Conservation (phyloP, 2,329 filamentous ascomycete genomes). For the Scortechinia acanthostroma region DNA sequence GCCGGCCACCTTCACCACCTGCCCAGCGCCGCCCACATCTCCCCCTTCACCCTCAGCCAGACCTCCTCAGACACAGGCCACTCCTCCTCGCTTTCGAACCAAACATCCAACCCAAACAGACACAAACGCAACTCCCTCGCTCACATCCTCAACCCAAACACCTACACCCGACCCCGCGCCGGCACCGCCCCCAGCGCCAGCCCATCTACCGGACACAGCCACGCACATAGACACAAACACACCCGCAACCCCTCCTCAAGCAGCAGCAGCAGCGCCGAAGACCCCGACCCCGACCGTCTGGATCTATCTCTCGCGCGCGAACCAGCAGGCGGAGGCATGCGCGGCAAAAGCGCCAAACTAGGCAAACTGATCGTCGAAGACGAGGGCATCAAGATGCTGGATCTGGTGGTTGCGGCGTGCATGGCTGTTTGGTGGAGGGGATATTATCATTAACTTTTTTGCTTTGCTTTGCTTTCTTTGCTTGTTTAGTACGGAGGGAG, state of each 20-base stretch:
- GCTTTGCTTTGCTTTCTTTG: too few species aligned
- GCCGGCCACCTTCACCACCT: slow-evolving; percentile 8
- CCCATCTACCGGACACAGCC: background rate
- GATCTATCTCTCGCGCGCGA: slow-evolving; percentile 55
- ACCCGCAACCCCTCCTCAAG: background rate
- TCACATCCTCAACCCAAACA: slow-evolving; percentile 1
- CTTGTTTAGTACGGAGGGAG: too few species aligned
- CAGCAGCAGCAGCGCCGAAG: background rate
- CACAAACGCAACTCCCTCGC: background rate
- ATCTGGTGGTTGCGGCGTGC: slow-evolving; percentile 58
- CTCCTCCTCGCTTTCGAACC: background rate
- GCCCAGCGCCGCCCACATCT: background rate
- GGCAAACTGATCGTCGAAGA: slow-evolving; percentile 58
- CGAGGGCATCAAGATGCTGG: slow-evolving; percentile 59
- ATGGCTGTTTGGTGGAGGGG: slow-evolving; percentile 52
- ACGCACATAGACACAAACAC: background rate
- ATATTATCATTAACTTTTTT: slow-evolving; percentile 5
- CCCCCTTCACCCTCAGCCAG: background rate
- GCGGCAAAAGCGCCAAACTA: slow-evolving; percentile 56
- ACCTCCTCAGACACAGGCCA: background rate
- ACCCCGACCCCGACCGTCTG: slow-evolving; percentile 25
- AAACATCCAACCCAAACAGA: background rate
- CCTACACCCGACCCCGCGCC: background rate
- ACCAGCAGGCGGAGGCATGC: slow-evolving; percentile 52
- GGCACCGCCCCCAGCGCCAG: background rate